Evolutionary conservation across 768 basidiomycete genomes (phyloP).

Genomic region (Tephrocybe sp.): DNA sequence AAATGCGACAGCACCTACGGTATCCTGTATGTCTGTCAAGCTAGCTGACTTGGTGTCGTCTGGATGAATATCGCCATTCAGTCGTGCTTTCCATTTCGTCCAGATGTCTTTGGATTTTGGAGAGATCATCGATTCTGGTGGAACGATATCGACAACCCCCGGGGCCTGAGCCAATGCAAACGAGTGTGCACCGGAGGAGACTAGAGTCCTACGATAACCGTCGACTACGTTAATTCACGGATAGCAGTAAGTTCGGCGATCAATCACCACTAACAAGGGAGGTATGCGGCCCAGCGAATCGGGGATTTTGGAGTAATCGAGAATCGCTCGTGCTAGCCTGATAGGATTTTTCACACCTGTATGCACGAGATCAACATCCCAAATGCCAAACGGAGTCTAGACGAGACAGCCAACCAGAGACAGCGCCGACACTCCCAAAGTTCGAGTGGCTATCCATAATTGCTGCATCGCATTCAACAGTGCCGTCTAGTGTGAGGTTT

Average conservation of each 20-base stretch:
- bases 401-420: slow-evolving; percentile 45
- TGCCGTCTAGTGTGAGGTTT: slow-evolving; percentile 71
- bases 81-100: slow-evolving; percentile 54
- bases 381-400: too few relatives aligned
- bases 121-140: slow-evolving; percentile 45
- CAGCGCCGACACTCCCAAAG: slow-evolving; percentile 75
- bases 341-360: slow-evolving; percentile 74
- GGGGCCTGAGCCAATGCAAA: slow-evolving; percentile 41
- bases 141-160: slow-evolving; percentile 30
- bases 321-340: slow-evolving; percentile 50
- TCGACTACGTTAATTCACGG: background rate
- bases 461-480: slow-evolving; percentile 81
- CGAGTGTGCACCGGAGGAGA: slow-evolving; percentile 52
- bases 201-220: slow-evolving; percentile 46
- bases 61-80: slow-evolving; percentile 23
- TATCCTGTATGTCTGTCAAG: slow-evolving; percentile 58
- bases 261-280: slow-evolving; percentile 50
- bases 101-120: slow-evolving; percentile 50
- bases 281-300: slow-evolving; percentile 64
- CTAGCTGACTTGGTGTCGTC: slow-evolving; percentile 1
- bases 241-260: background rate
- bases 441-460: slow-evolving; percentile 49
- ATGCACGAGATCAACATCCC: background rate
- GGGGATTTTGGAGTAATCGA: slow-evolving; percentile 45
- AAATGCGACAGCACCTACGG: slow-evolving; percentile 75